phyloP scores from a whole-genome alignment of 139 green algal genomes.

The Medakamo hakoo region DNA sequence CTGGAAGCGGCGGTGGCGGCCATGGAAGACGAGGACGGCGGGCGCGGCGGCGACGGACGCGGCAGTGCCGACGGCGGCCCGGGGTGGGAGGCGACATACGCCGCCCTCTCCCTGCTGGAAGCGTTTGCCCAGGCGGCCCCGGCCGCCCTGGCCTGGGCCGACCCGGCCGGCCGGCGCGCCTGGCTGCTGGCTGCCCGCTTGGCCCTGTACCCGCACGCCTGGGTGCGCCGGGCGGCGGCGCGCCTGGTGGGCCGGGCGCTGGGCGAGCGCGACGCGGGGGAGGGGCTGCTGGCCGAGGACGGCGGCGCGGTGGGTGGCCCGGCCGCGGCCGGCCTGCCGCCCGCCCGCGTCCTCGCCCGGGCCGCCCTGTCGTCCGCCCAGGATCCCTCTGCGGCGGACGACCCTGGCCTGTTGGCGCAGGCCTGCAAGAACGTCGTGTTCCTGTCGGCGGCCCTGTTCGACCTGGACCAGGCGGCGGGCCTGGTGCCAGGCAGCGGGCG shows the following conservation, averaged over 20 bases:
- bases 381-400: constrained; percentile 7
- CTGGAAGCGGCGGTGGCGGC: constrained; percentile 32
- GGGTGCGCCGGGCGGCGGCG: constrained; percentile 61
- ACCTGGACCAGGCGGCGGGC: constrained; percentile 13
- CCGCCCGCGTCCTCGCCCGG: constrained; percentile 34
- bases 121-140: background rate
- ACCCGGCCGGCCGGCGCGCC: background rate
- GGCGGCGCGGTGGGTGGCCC: constrained; percentile 2
- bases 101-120: background rate
- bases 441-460: constrained; percentile 29
- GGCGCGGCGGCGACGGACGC: constrained; percentile 5
- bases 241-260: constrained; percentile 51
- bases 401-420: constrained; percentile 59
- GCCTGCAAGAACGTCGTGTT: constrained; percentile 65
- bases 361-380: constrained; percentile 43
- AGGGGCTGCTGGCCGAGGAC: constrained; percentile 11
- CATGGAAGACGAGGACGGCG: constrained; percentile 13
- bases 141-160: constrained; percentile 3
- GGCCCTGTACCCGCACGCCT: constrained; percentile 48
- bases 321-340: constrained; percentile 3
- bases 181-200: background rate
- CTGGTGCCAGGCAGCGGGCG: background rate
- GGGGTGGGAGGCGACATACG: background rate
- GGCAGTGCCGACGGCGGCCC: background rate
- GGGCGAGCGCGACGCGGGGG: constrained; percentile 15